Evolutionary conservation across 371 early-diverging fungal genomes (phyloP).

Genomic region (Conidiobolus incongruus): DNA sequence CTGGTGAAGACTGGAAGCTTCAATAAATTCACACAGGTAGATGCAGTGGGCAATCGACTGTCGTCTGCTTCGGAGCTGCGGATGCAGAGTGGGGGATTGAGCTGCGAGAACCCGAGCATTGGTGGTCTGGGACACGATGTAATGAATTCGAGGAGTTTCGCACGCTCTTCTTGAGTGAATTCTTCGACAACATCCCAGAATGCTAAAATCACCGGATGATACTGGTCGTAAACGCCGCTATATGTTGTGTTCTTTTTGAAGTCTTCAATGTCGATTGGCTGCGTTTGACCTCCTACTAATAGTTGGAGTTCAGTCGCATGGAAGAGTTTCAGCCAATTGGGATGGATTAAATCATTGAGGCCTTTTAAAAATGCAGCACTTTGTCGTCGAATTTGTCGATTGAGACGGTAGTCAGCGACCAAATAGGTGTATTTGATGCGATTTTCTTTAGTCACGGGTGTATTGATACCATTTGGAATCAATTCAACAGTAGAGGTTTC

Average conservation of each 20-base stretch:
- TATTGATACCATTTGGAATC: slow-evolving; percentile 43
- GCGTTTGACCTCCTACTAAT: slow-evolving; percentile 62
- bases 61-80: slow-evolving; percentile 34
- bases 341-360: slow-evolving; percentile 47
- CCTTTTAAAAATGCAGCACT: slow-evolving; percentile 68
- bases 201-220: slow-evolving; percentile 40
- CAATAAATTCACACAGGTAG: slow-evolving; percentile 85
- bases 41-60: slow-evolving; percentile 49
- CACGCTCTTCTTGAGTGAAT: slow-evolving; percentile 35
- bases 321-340: slow-evolving; percentile 60
- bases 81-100: slow-evolving; percentile 54
- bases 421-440: slow-evolving; percentile 59
- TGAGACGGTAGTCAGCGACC: slow-evolving; percentile 53
- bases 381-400: slow-evolving; percentile 57
- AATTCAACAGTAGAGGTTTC: slow-evolving; percentile 34
- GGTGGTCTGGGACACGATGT: slow-evolving; percentile 86
- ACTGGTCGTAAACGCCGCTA: slow-evolving; percentile 41
- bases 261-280: slow-evolving; percentile 54
- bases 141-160: slow-evolving; percentile 63
- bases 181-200: slow-evolving; percentile 64
- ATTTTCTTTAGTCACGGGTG: slow-evolving; percentile 64
- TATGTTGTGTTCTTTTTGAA: slow-evolving; percentile 57
- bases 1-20: slow-evolving; percentile 66
- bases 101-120: slow-evolving; percentile 65
- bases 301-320: slow-evolving; percentile 67